Evolutionary conservation across 768 basidiomycete species (phyloP).

Genomic region (Hysterangium stoloniferum): DNA sequence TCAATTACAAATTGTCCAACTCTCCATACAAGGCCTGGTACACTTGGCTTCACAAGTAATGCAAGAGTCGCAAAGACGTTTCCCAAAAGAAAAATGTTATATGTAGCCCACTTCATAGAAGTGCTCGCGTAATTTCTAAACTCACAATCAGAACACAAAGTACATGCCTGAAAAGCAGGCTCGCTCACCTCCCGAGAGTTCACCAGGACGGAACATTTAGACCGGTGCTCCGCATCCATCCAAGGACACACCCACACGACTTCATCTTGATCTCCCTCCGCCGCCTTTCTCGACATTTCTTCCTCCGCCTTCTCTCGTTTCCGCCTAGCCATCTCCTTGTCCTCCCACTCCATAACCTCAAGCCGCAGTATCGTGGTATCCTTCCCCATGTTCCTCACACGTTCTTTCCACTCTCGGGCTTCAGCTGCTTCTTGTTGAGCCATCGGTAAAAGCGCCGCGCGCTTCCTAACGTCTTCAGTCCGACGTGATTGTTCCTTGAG

Average conservation of each 20-base stretch:
- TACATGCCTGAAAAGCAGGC: too few relatives aligned
- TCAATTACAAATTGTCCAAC: too few relatives aligned
- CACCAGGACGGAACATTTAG: slow-evolving; percentile 8
- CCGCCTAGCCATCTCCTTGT: slow-evolving; percentile 15
- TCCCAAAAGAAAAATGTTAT: too few relatives aligned
- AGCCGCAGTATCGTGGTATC: slow-evolving; percentile 13
- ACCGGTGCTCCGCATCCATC: slow-evolving; percentile 25
- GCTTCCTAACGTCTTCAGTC: slow-evolving; percentile 51
- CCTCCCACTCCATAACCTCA: slow-evolving; percentile 14
- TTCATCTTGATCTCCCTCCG: slow-evolving; percentile 26
- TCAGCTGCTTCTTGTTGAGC: slow-evolving; percentile 39
- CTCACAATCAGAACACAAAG: too few relatives aligned
- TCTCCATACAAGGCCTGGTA: too few relatives aligned
- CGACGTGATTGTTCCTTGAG: slow-evolving; percentile 47
- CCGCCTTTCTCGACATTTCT: slow-evolving; percentile 22
- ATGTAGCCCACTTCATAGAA: too few relatives aligned
- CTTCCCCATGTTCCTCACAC: slow-evolving; percentile 15
- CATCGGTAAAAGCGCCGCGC: slow-evolving; percentile 34
- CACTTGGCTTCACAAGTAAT: too few relatives aligned
- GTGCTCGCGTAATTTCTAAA: too few relatives aligned
- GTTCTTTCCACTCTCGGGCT: slow-evolving; percentile 25
- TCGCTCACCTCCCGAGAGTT: slow-evolving; percentile 9
- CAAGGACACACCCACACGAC: slow-evolving; percentile 39
- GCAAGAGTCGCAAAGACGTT: too few relatives aligned
- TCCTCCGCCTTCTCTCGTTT: slow-evolving; percentile 19